Percentiles rank a stretch among this genome's conserved stretches.
These are phyloP conservation scores for Fraxinus anomala DNA, from an alignment of 257 asterid genomes.

Conservation along the genomic window DNA sequence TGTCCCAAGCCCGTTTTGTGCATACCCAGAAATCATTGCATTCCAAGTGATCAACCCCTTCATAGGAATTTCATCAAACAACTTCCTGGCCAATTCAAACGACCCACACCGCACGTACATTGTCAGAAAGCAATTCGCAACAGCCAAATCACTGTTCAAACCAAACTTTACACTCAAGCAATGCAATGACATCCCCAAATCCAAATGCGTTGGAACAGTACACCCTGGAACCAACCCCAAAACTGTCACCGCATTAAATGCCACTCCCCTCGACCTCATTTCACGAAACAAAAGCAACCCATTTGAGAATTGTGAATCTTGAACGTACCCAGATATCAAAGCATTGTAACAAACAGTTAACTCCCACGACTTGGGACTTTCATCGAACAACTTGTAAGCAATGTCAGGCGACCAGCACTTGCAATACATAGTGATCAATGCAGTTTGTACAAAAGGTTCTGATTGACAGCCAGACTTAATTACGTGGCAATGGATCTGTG, in stretches of 20 bases:
- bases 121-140: slow-evolving; percentile 72
- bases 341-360: slow-evolving; percentile 77
- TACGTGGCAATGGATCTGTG: slow-evolving; percentile 72
- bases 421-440: slow-evolving; percentile 59
- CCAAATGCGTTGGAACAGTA: slow-evolving; percentile 40
- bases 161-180: slow-evolving; percentile 55
- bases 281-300: slow-evolving; percentile 51
- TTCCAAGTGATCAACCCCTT: slow-evolving; percentile 88
- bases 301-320: slow-evolving; percentile 31
- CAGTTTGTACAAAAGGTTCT: slow-evolving; percentile 86
- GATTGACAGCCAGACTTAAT: slow-evolving; percentile 66
- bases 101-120: slow-evolving; percentile 78
- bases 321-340: slow-evolving; percentile 71
- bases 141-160: slow-evolving; percentile 47
- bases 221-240: slow-evolving; percentile 84
- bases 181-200: slow-evolving; percentile 65
- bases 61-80: slow-evolving; percentile 54
- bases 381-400: slow-evolving; percentile 73
- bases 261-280: slow-evolving; percentile 55
- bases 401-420: slow-evolving; percentile 32
- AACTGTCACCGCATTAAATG: slow-evolving; percentile 51
- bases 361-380: slow-evolving; percentile 51
- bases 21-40: slow-evolving; percentile 87
- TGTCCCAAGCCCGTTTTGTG: slow-evolving; percentile 73
- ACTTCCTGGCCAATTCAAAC: slow-evolving; percentile 49